Evolutionary conservation across 176 grass and related monocot genomes (phyloP).

Genomic region (Raddia distichophylla): DNA sequence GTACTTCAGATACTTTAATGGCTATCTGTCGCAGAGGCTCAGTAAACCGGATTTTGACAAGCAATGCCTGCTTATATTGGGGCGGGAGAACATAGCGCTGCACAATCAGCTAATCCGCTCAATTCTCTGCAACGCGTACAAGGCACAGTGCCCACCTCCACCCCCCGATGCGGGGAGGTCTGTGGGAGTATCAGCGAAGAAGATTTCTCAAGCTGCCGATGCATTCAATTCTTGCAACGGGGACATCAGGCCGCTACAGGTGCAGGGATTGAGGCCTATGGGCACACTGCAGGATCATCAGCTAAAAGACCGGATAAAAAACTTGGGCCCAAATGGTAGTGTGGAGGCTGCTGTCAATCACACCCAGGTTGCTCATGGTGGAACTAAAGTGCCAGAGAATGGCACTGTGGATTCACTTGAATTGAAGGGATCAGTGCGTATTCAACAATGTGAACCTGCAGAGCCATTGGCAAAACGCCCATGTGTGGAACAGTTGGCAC

Average conservation of each 20-base stretch:
- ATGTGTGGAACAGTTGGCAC: conserved; percentile 32
- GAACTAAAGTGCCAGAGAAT: conserved; percentile 43
- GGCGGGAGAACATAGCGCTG: conserved; percentile 64
- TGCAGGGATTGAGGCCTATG: conserved; percentile 41
- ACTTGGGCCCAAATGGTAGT: conserved; percentile 44
- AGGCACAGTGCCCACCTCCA: conserved; percentile 57
- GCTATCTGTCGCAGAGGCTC: conserved; percentile 70
- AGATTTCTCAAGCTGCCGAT: conserved; percentile 39
- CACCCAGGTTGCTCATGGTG: conserved; percentile 34
- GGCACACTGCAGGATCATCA: conserved; percentile 35
- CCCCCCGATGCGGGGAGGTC: conserved; percentile 39
- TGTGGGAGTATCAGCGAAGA: conserved; percentile 36
- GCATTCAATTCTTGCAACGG: conserved; percentile 56
- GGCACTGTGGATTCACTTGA: conserved; percentile 46
- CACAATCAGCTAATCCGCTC: conserved; percentile 75
- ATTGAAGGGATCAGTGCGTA: conserved; percentile 46
- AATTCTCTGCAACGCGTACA: conserved; percentile 68
- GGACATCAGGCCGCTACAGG: conserved; percentile 42
- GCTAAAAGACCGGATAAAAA: conserved; percentile 49
- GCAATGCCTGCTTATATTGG: conserved; percentile 56
- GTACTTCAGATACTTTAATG: conserved; percentile 77
- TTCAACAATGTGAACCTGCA: conserved; percentile 50
- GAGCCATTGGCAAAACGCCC: conserved; percentile 58
- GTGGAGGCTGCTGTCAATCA: conserved; percentile 37
- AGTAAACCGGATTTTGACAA: conserved; percentile 78